Base-by-base conservation (phyloP, 2,329 filamentous ascomycete genomes). In the Scedosporium apiospermum region DNA sequence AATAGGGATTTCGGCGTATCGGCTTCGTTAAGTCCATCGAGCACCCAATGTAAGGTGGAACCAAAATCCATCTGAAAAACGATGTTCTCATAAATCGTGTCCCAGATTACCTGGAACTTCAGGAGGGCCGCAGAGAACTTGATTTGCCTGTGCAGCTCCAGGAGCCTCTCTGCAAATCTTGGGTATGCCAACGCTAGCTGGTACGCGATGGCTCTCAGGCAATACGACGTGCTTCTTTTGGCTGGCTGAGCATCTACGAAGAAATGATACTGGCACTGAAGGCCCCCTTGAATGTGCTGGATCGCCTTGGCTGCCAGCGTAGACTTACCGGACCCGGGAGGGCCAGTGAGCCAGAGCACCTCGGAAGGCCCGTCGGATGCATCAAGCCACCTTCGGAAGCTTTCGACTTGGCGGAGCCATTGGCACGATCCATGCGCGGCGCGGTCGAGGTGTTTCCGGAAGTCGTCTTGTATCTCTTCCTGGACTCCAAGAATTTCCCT, bases 271-370 rank as follows among this genome's bases (percentile, higher is more conserved):
- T 60, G 58, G 34, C 38, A 23, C n/a, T 14, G 38, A 16, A 14
- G 12, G 26, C n/a, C 21, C 21, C 46, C 26, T 23, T 60, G 58
- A 23, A 60, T 42, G 16, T 46, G n/a, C 12, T 23, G 12, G 3
- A 60, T 46, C 4, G 23, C 30, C 18, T 44, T 42, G 58, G 34
- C 38, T 21, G 58, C 34, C 30, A 60, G 58, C 14, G 38, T 46
- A 5, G 58, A 44, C 21, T 60, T 60, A 21, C 58, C 58, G 7
- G n/a, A 18, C 6, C 58, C 58, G 3, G 38, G 34, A 44, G 27
- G 30, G n/a, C 58, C 58, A 5, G 38, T 60, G 38, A 60, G 58
- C 58, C 58, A 60, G 12, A 58, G 57, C n/a, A 58, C 57, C 1
- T 3, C 14, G 30, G 16, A 21, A 7, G 7, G 3, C 23, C 14